phyloP scores from a whole-genome alignment of 2,329 filamentous ascomycete species.

The Hansfordia pulvinata region DNA sequence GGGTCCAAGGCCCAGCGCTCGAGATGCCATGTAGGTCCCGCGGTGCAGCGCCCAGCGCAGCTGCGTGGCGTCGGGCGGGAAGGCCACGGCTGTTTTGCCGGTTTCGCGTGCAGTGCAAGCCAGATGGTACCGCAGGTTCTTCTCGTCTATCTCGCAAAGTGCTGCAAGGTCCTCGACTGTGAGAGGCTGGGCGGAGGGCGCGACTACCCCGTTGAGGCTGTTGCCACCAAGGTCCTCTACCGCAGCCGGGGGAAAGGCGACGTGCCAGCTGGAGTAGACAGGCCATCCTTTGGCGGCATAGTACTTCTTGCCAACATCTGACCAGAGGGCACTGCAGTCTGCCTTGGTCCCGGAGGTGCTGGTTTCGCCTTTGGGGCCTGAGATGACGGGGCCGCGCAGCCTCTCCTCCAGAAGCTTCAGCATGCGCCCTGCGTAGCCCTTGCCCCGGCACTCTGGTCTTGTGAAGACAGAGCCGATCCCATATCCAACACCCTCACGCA shows the following conservation, averaged over 20 bases:
- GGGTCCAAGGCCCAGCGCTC: conserved; percentile 43
- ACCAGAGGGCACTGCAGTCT: conserved; percentile 69
- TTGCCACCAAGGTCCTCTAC: conserved; percentile 13
- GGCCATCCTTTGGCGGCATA: conserved; percentile 71
- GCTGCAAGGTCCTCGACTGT: conserved; percentile 44
- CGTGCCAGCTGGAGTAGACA: conserved; percentile 58
- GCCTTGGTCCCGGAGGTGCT: conserved; percentile 11
- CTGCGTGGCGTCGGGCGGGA: conserved; percentile 53
- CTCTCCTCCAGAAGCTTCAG: conserved; percentile 22
- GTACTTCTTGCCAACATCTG: conserved; percentile 73
- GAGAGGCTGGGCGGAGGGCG: conserved; percentile 27
- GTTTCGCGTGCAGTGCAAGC: conserved; percentile 15
- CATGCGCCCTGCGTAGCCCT: conserved; percentile 69
- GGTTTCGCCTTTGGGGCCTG: conserved; percentile 1
- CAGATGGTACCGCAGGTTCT: conserved; percentile 42
- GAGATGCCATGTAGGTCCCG: conserved; percentile 62
- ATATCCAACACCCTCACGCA: conserved; percentile 49
- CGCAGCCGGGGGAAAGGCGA: conserved; percentile 39
- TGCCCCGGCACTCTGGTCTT: conserved; percentile 48
- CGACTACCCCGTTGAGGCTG: conserved; percentile 6
- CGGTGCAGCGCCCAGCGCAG: conserved; percentile 69
- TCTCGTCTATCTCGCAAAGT: conserved; percentile 52
- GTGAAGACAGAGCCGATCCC: conserved; percentile 76
- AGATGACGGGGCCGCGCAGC: too few species aligned
- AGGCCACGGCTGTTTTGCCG: conserved; percentile 43